These are phyloP conservation scores for Daedalea quercina DNA, from an alignment of 768 basidiomycete species.

Conservation along the genomic window DNA sequence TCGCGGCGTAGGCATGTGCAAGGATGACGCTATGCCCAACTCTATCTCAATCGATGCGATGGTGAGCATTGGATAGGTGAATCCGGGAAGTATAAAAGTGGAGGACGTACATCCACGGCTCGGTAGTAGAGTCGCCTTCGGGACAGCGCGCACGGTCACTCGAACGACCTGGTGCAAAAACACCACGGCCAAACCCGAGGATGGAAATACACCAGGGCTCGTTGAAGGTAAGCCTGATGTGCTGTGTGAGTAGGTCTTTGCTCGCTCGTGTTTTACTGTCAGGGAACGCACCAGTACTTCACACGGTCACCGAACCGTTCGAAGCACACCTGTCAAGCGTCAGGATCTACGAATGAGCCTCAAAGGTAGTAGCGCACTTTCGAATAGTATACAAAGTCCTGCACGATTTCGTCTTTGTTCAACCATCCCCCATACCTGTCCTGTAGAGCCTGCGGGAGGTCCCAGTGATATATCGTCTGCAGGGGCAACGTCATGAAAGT, in stretches of 20 bases:
- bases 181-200: slow-evolving; percentile 63
- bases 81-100: neutral
- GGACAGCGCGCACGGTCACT: slow-evolving; percentile 54
- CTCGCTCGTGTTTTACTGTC: neutral
- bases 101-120: slow-evolving; percentile 59
- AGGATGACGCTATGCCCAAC: slow-evolving; percentile 64
- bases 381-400: slow-evolving; percentile 59
- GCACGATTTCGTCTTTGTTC: slow-evolving; percentile 62
- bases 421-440: slow-evolving; percentile 74
- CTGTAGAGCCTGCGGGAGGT: slow-evolving; percentile 68
- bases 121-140: slow-evolving; percentile 57
- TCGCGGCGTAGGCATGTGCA: slow-evolving; percentile 61
- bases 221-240: slow-evolving; percentile 59
- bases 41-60: too few relatives aligned
- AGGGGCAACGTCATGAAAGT: neutral
- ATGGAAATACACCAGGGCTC: slow-evolving; percentile 71
- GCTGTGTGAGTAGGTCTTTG: neutral
- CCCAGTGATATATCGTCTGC: slow-evolving; percentile 74
- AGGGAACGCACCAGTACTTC: slow-evolving; percentile 53
- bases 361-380: slow-evolving; percentile 11
- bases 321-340: slow-evolving; percentile 52
- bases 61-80: neutral
- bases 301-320: slow-evolving; percentile 70
- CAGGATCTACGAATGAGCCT: neutral
- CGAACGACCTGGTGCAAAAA: slow-evolving; percentile 66